Base-by-base conservation (phyloP, 306 rosid genomes). In the Cucurbita ficifolia region DNA sequence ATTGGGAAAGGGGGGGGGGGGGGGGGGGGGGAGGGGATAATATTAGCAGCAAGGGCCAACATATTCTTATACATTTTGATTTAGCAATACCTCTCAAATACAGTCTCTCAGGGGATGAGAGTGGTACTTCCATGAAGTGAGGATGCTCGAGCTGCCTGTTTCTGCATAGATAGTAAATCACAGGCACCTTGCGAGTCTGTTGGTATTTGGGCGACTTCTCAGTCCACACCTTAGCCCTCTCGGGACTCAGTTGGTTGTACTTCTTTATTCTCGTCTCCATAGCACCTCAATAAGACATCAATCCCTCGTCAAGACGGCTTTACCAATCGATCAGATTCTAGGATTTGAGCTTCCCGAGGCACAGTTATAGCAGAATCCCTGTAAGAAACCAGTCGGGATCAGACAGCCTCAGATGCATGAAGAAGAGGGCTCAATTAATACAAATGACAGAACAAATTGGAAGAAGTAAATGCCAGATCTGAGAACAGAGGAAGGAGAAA, bases 111-210 rank as follows among this genome's bases (percentile, higher is more conserved):
- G 90, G 80, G 53, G 98, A 93, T 12, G 89, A 79, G 46, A 93
- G 58, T 2, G 87, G 82, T 52, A 93, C 90, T 85, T 93, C 98
- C 96, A 93, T 88, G 89, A 93, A 93, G 82, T 93, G 98, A 74
- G 98, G 98, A 49, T 93, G 98, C 75, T 93, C 96, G 5, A 93
- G 89, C 78, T 88, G 96, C 72, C 98, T 85, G 58, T 93, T 90
- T 77, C 96, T 74, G 74, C 87, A 87, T 48, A 93, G 96, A 77
- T 90, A 93, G 81, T 93, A 93, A 84, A 93, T 72, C 24, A 93
- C 96, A 7, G 93, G 89, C 4, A 93, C 92, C 74, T 86, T 93
- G 38, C 98, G 87, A 62, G 61, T 82, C 89, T 88, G 94, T 5
- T 81, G 86, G 57, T 88, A 90, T 77, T 88, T 93, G 16, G 96